phyloP scores from a whole-genome alignment of 164 flowering plant species.

The Aristolochia fimbriata region DNA sequence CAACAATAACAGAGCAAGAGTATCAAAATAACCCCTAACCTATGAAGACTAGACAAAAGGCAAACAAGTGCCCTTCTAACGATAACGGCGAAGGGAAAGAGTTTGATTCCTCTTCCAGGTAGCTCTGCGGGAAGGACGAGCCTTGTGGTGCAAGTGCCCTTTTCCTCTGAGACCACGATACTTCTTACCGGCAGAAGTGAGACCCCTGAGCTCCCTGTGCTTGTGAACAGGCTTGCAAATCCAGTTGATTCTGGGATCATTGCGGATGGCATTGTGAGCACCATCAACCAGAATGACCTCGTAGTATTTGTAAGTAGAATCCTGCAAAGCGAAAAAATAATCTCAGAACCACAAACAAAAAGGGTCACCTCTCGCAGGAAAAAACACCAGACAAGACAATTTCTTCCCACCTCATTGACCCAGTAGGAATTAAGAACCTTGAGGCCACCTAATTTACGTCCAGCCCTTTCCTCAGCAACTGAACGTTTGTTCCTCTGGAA shows the following conservation, averaged over 20 bases:
- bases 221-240: conserved; percentile 49
- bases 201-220: conserved; percentile 49
- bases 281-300: conserved; percentile 60
- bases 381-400: neutral
- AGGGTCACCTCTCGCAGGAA: neutral
- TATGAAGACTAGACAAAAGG: no score
- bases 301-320: conserved; percentile 60
- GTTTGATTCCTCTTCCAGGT: conserved; percentile 84
- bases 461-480: conserved; percentile 78
- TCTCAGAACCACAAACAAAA: neutral
- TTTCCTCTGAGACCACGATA: conserved; percentile 43
- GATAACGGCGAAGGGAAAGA: conserved; percentile 62
- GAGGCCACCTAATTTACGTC: conserved; percentile 64
- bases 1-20: no score
- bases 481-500: conserved; percentile 72
- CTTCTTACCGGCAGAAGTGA: conserved; percentile 48
- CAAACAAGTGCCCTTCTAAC: conserved; percentile 17
- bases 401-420: conserved; percentile 52
- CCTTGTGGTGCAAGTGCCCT: conserved; percentile 41
- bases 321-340: conserved; percentile 21
- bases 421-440: conserved; percentile 79
- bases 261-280: conserved; percentile 57
- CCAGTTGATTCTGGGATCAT: conserved; percentile 63
- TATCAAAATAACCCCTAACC: no score
- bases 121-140: conserved; percentile 44